These are phyloP conservation scores for Sorghum bicolor DNA, from an alignment of 176 grass and related monocot species.

Conservation along the genomic window DNA sequence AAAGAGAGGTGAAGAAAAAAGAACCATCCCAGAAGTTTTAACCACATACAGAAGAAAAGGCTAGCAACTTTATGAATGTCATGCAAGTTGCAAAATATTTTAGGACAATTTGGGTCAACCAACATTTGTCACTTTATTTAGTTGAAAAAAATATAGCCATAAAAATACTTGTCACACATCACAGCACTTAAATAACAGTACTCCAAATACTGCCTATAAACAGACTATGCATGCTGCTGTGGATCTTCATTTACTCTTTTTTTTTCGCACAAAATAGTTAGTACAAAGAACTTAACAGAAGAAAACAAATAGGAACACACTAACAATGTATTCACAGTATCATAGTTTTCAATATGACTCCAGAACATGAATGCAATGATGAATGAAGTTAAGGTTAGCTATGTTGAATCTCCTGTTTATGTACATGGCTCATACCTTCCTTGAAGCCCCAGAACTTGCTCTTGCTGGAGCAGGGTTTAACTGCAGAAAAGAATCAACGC, in stretches of 20 bases:
- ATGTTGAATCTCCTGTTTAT: neutral
- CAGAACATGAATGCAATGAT: neutral
- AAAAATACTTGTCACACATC: neutral
- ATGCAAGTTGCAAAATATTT: conserved; percentile 15
- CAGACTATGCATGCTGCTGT: neutral
- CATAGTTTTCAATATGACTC: neutral
- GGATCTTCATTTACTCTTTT: neutral
- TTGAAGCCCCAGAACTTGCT: conserved; percentile 30
- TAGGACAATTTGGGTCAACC: neutral
- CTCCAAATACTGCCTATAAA: neutral
- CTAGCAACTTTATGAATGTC: neutral
- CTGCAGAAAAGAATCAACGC: conserved; percentile 20
- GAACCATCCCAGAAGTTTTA: neutral
- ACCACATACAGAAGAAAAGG: neutral
- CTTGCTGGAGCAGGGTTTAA: conserved; percentile 22
- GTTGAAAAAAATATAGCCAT: neutral
- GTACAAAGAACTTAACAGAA: conserved; percentile 1
- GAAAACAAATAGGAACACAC: neutral
- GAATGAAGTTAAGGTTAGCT: neutral
- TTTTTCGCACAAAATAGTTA: conserved; percentile 3
- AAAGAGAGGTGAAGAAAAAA: conserved; percentile 3
- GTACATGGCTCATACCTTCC: conserved; percentile 27
- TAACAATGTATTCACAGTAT: neutral
- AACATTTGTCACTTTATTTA: neutral
- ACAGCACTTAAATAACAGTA: neutral